Conservation (phyloP, 176 grass and related monocot genomes). For the Hsuehochloa calcarea region DNA sequence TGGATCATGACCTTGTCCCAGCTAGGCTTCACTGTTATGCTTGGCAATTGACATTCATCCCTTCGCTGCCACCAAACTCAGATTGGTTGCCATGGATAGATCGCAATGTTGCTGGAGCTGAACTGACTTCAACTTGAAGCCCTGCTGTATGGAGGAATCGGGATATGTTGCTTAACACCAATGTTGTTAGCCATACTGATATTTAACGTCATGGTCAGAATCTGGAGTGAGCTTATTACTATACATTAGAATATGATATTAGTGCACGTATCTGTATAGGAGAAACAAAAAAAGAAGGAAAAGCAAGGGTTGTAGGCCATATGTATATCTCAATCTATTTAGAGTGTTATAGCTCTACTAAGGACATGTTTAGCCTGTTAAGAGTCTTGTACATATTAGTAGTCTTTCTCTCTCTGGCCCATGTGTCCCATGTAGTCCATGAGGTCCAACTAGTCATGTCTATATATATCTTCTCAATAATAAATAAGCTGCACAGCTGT, state of each 20-base stretch:
- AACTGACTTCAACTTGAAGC: not conserved
- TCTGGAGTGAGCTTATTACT: not conserved
- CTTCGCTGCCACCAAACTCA: not conserved
- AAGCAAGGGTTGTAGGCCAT: not conserved
- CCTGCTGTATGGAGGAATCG: not conserved
- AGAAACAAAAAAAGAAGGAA: not conserved
- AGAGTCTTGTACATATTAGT: too few species aligned
- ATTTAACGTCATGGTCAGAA: not conserved
- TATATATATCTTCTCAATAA: too few species aligned
- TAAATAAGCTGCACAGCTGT: too few species aligned
- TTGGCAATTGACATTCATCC: not conserved
- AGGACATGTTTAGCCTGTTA: not conserved
- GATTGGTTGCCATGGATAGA: not conserved
- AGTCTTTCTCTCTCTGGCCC: too few species aligned
- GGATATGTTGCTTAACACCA: not conserved
- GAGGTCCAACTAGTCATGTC: too few species aligned
- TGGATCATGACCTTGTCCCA: not conserved
- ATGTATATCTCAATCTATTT: not conserved
- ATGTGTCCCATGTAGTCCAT: too few species aligned
- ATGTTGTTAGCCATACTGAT: not conserved
- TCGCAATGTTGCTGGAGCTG: not conserved
- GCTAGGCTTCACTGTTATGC: not conserved
- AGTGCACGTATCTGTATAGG: not conserved
- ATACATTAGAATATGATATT: not conserved
- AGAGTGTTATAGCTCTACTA: not conserved